Base-by-base conservation (phyloP, 768 basidiomycete species). In the Lepiota brunneoincarnata region DNA sequence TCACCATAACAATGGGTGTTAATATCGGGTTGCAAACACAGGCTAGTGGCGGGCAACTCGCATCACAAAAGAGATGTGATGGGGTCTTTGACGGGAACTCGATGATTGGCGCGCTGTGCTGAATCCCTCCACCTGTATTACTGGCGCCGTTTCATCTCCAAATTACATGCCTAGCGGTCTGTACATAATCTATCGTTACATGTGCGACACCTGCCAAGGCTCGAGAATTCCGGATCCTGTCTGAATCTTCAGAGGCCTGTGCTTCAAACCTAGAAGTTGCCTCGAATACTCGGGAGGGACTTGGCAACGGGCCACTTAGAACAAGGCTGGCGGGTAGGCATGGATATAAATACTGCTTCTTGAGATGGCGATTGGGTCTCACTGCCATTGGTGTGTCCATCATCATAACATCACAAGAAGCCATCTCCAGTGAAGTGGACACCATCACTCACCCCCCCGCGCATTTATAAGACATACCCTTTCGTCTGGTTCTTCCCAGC, bases 291-390 rank as follows among this genome's bases (percentile, higher is more conserved):
- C n/a, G n/a, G n/a, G 3, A 31, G 28, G 34, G 34, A 35, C 45
- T 47, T 31, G 31, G 31, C 31, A 31, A 3, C 31, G 28, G n/a
- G 20, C n/a, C 7, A 17, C 31, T 34, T 18, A 17, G 18, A 18
- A 15, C n/a, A n/a, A 7, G 26, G 43, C 14, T 34, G 26, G 4
- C 7, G 31, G 28, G 28, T 24, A 47, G 26, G 31, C 7, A 28
- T 28, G n/a, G 28, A 51, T 51, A 51, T 53, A 45, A 38, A 44
- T 44, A 44, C 2, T 42, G 43, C 9, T 23, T 38, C 36, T 43
- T 36, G 15, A n/a, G 51, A 37, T 51, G 40, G 24, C 2, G 21
- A 35, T 37, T 35, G 23, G 18, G n/a, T 46, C 44, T 54, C 35
- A 38, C 34, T 46, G 26, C 41, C 34, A n/a, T n/a, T n/a, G n/a